Evolutionary conservation across 2,329 filamentous ascomycete genomes (phyloP), one percentile per base, ranked within the genome.

Genomic region (Epichloe hybrida): DNA sequence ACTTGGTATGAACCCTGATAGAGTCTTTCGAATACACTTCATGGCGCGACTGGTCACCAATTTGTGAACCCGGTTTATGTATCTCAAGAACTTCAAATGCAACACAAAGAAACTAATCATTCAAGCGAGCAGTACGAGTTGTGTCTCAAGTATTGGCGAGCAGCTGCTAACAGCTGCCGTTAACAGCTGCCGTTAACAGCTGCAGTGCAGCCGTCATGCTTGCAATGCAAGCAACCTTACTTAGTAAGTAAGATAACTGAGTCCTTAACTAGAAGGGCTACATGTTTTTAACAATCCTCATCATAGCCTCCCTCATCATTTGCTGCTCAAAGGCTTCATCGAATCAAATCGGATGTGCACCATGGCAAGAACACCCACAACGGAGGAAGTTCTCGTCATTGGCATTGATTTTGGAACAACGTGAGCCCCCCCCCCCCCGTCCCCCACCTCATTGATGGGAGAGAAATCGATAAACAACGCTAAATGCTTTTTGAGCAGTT

Each of bases 341-440:
- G 13, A n/a, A 13, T 17, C 3, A 43, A 2, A 5, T 31, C 8
- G 4, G 27, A 31, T 31, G 8, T 31, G 9, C 5, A 43, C 5
- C 21, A 27, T 31, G 41, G 41, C 13, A 13, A 20, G 7, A 36
- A 36, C 8, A 3, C 20, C 17, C 13, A 12, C 20, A 9, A 52
- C 37, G 23, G 46, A 49, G 3, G 45, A 48, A 23, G 21, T 21
- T 35, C 58, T 72, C 2, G 54, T 70, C 17, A 55, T 73, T 2
- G 68, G 71, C 0, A 63, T 75, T 6, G 72, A 74, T 39, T 73
- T 75, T 44, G 72, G 71, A 0, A 75, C 72, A 0, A 75, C 71
- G 59, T 72, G 52, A 52, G 65, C 8, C 8, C 8, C 27, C 27
- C 5, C 5, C 5, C 1, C 21, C 2, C 27, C 27, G 2, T 5